phyloP scores from a whole-genome alignment of 257 asterid genomes.

The Solanum ossicruentum region DNA sequence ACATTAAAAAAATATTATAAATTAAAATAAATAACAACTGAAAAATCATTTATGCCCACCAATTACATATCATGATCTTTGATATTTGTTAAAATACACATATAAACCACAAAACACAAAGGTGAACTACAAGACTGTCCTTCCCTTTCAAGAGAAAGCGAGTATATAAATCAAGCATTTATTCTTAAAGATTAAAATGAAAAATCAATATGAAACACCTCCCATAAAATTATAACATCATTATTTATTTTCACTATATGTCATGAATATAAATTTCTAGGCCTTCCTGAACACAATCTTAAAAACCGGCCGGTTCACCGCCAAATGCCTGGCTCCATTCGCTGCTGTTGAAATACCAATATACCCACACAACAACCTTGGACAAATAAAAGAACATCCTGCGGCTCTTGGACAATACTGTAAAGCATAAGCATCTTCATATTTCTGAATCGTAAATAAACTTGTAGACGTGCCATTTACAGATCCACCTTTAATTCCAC shows the following conservation, averaged over 20 bases:
- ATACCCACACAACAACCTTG: conserved; percentile 3
- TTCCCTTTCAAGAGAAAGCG: too few species aligned
- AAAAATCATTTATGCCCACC: background rate
- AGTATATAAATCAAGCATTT: background rate
- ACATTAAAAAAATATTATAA: too few species aligned
- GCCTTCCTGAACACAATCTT: background rate
- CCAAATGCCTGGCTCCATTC: background rate
- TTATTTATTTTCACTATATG: background rate
- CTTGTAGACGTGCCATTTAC: background rate
- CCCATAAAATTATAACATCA: background rate
- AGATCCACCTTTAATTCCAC: conserved; percentile 6
- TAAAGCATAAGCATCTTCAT: background rate
- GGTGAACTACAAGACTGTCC: background rate
- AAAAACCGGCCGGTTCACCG: background rate
- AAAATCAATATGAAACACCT: background rate
- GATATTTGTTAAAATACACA: background rate
- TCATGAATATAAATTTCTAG: background rate
- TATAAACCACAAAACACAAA: background rate
- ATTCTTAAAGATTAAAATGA: background rate
- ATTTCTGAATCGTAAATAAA: background rate
- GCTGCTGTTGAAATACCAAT: background rate
- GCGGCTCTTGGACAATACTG: background rate
- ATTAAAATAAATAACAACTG: too few species aligned
- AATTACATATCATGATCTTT: background rate
- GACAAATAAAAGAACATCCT: background rate